Percentiles rank a stretch among this genome's conserved stretches.
These are phyloP conservation scores for Verticillium nonalfalfae DNA, from an alignment of 2,329 filamentous ascomycete species.

Conservation along the genomic window DNA sequence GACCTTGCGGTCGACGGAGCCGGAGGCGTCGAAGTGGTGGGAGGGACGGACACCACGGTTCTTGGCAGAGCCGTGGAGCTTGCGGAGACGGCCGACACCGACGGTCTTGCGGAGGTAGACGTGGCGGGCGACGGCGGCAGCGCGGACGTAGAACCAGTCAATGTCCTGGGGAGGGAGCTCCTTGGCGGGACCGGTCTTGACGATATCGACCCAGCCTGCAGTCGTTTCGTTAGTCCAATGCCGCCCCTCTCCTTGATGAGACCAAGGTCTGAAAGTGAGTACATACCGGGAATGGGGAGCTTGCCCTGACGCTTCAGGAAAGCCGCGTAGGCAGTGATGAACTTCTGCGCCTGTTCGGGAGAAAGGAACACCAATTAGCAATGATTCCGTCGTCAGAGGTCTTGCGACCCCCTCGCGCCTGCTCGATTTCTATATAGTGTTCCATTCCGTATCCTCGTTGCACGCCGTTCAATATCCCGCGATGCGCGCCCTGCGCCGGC, in stretches of 20 bases:
- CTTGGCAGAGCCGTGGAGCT: slow-evolving; percentile 93
- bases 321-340: slow-evolving; percentile 78
- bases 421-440: slow-evolving; percentile 36
- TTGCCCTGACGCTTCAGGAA: slow-evolving; percentile 95
- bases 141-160: slow-evolving; percentile 93
- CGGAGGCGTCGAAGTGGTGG: slow-evolving; percentile 92
- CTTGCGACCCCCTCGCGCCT: slow-evolving; percentile 69
- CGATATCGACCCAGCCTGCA: slow-evolving; percentile 95
- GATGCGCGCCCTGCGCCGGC: background rate
- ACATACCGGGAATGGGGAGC: slow-evolving; percentile 81
- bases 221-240: slow-evolving; percentile 9
- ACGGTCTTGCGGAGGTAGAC: slow-evolving; percentile 99
- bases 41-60: slow-evolving; percentile 91
- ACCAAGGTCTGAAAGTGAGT: background rate
- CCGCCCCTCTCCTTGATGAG: too few relatives aligned
- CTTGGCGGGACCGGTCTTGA: slow-evolving; percentile 95
- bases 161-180: slow-evolving; percentile 97
- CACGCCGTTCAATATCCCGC: background rate
- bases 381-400: slow-evolving; percentile 68
- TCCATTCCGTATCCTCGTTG: background rate
- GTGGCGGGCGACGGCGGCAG: slow-evolving; percentile 92
- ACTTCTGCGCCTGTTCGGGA: slow-evolving; percentile 68
- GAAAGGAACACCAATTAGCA: slow-evolving; percentile 54
- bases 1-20: slow-evolving; percentile 94
- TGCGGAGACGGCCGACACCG: slow-evolving; percentile 94